These are phyloP conservation scores for Aspergillus pseudotamarii DNA, from an alignment of 2,329 filamentous ascomycete species.

Conservation along the genomic window DNA sequence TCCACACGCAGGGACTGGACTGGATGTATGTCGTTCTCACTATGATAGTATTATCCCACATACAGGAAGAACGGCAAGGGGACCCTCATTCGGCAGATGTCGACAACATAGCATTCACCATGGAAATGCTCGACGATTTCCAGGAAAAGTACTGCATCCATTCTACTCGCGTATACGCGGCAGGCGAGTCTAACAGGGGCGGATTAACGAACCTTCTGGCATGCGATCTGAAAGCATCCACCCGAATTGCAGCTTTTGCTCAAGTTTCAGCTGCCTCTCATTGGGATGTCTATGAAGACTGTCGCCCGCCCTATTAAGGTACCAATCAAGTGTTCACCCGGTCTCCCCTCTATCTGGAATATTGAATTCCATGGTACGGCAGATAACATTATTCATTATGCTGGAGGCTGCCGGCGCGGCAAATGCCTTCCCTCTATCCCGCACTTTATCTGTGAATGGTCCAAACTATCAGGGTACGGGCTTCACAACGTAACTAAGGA, in stretches of 20 bases:
- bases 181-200: slow-evolving; percentile 59
- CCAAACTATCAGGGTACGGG: slow-evolving; percentile 27
- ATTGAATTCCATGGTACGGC: slow-evolving; percentile 29
- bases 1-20: no score
- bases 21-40: no score
- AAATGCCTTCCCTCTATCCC: slow-evolving; percentile 25
- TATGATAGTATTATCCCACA: no score
- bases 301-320: slow-evolving; percentile 13
- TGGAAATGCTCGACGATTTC: slow-evolving; percentile 47
- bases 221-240: slow-evolving; percentile 47
- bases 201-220: slow-evolving; percentile 53
- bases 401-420: no score
- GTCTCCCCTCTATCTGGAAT: slow-evolving; percentile 34
- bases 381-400: no score
- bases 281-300: slow-evolving; percentile 21
- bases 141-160: slow-evolving; percentile 50
- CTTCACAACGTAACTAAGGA: slow-evolving; percentile 9
- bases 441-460: slow-evolving; percentile 25
- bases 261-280: slow-evolving; percentile 54
- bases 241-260: slow-evolving; percentile 54
- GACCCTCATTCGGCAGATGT: no score
- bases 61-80: no score
- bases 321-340: slow-evolving; percentile 30
- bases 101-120: slow-evolving; percentile 48
- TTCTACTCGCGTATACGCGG: slow-evolving; percentile 46